These are phyloP conservation scores for Urochloa ruziziensis DNA, from an alignment of 176 grass and related monocot species.

Conservation along the genomic window DNA sequence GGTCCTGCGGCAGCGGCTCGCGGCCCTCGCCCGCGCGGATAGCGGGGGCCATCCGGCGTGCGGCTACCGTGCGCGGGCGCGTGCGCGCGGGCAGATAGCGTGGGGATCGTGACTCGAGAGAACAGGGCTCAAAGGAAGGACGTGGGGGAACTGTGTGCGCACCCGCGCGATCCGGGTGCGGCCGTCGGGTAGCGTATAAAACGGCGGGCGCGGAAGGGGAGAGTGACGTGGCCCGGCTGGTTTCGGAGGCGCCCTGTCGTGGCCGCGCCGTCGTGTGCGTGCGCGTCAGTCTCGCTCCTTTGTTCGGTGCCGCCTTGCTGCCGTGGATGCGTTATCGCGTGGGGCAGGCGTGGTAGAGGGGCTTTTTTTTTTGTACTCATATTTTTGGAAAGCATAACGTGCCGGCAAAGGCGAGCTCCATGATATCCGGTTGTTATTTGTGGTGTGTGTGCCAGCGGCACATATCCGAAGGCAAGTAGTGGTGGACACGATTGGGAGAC, in stretches of 20 bases:
- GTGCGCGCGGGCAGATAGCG: not conserved
- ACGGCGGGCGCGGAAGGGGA: conserved; percentile 18
- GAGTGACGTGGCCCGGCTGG: conserved; percentile 28
- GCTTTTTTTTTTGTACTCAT: not conserved
- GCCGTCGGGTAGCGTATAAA: conserved; percentile 37
- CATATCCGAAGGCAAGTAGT: not conserved
- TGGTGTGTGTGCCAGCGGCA: not conserved
- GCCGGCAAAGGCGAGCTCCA: not conserved
- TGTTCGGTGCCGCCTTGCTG: conserved; percentile 18
- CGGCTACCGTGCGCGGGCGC: conserved; percentile 29
- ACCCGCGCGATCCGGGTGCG: conserved; percentile 5
- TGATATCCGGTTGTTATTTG: not conserved
- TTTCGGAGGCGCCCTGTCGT: not conserved
- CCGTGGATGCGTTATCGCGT: not conserved
- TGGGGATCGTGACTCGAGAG: not conserved
- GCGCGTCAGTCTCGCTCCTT: not conserved
- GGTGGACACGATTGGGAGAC: not conserved
- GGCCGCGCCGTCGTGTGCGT: not conserved
- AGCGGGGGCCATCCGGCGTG: conserved; percentile 36
- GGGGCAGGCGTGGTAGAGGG: not conserved
- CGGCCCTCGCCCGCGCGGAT: conserved; percentile 37
- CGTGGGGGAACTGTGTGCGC: conserved; percentile 21
- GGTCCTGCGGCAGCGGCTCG: not conserved
- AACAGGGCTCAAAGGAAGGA: too few species aligned
- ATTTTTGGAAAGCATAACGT: not conserved